These are phyloP conservation scores for Toxicodendron radicans DNA, from an alignment of 345 rosid species.

Conservation along the genomic window DNA sequence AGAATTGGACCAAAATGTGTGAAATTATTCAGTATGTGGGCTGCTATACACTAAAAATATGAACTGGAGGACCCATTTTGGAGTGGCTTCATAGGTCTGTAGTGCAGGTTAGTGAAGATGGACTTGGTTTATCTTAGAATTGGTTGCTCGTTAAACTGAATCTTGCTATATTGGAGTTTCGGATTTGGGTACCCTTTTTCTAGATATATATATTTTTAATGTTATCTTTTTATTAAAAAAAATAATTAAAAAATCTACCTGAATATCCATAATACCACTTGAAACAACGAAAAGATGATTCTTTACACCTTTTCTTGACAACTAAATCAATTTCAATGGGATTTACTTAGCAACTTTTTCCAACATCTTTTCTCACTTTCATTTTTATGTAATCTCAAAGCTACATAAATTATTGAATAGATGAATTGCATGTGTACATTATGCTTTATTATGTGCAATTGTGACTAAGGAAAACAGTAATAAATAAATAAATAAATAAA, in stretches of 20 bases:
- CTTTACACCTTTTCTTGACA: constrained; percentile 1
- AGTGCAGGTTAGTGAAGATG: too few relatives aligned
- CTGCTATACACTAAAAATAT: not conserved
- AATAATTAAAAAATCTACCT: not conserved
- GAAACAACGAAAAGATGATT: not conserved
- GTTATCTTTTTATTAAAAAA: not conserved
- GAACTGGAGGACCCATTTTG: not conserved
- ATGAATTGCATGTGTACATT: too few relatives aligned
- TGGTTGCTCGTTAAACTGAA: not conserved
- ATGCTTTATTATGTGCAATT: too few relatives aligned
- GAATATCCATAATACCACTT: not conserved
- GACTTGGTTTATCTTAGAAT: not conserved
- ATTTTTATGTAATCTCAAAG: not conserved
- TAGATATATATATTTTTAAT: too few relatives aligned
- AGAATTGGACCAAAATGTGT: not conserved
- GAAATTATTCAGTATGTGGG: not conserved
- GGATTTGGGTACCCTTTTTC: not conserved
- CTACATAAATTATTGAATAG: not conserved
- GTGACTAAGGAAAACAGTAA: too few relatives aligned
- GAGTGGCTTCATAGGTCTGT: too few relatives aligned
- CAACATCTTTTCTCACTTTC: not conserved
- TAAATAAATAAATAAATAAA: too few relatives aligned
- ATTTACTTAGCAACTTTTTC: not conserved
- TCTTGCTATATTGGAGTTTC: not conserved
- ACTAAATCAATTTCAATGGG: not conserved